Evolutionary conservation across 2,329 filamentous ascomycete genomes (phyloP).

Genomic region (Aspergillus floridensis): DNA sequence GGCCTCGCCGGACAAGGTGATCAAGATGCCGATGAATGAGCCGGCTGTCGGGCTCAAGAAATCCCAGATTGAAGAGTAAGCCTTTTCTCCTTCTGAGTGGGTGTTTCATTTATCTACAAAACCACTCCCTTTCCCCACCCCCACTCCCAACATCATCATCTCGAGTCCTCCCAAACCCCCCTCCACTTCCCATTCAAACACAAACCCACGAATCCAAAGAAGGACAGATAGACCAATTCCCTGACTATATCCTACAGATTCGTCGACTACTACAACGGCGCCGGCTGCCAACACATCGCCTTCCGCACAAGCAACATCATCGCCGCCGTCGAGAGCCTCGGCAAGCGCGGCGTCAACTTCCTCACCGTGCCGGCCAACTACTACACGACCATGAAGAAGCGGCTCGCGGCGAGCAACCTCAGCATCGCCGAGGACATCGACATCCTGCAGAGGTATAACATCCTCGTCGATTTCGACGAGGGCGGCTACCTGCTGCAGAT

Average conservation of each 20-base stretch:
- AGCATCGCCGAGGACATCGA: conserved; percentile 73
- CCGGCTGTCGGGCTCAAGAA: conserved; percentile 80
- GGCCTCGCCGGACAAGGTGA: conserved; percentile 72
- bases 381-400: conserved; percentile 68
- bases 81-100: too few species aligned
- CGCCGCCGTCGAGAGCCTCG: conserved; percentile 65
- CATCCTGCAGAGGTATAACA: conserved; percentile 69
- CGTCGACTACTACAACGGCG: conserved; percentile 78
- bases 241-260: conserved; percentile 21
- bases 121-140: too few species aligned
- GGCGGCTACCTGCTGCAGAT: conserved; percentile 73
- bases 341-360: conserved; percentile 78
- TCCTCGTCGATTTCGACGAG: conserved; percentile 91
- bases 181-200: neutral
- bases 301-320: conserved; percentile 75
- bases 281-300: conserved; percentile 88
- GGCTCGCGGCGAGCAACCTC: conserved; percentile 60
- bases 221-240: neutral
- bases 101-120: too few species aligned
- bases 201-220: neutral
- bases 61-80: conserved; percentile 84
- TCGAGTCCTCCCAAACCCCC: too few species aligned
- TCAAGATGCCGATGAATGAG: conserved; percentile 98
- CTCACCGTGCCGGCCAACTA: conserved; percentile 78
- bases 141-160: too few species aligned